Percentiles rank a stretch among this genome's conserved stretches.
Evolutionary conservation across 257 asterid species (phyloP).

Genomic region (Scutellaria minor): DNA sequence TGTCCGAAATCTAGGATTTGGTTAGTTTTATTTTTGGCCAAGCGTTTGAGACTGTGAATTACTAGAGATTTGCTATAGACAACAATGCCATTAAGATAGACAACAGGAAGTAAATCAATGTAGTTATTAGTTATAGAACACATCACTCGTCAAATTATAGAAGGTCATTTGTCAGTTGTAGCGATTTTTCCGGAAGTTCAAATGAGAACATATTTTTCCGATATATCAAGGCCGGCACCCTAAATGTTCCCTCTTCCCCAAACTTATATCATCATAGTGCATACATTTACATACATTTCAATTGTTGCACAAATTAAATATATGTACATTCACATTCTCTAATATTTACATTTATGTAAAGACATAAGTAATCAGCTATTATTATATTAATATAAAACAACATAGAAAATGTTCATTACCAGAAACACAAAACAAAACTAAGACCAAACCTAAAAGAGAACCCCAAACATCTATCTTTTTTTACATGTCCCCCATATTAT

Average conservation of each 20-base stretch:
- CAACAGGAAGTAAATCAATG: background rate
- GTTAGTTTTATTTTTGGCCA: background rate
- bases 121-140: background rate
- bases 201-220: background rate
- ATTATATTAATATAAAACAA: background rate
- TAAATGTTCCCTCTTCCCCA: background rate
- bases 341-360: background rate
- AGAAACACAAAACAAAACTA: background rate
- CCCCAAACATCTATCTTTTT: background rate
- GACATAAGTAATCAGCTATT: background rate
- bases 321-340: background rate
- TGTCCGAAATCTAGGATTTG: conserved; percentile 19
- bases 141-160: background rate
- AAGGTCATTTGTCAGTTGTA: conserved; percentile 15
- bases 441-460: background rate
- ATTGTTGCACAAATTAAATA: background rate
- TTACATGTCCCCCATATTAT: background rate
- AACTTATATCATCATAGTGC: background rate
- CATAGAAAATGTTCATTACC: background rate
- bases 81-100: background rate
- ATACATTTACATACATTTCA: background rate
- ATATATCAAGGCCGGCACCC: background rate
- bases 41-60: background rate
- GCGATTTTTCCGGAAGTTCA: background rate
- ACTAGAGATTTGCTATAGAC: background rate